Percentiles rank a stretch among this genome's conserved stretches.
Evolutionary conservation across 2,329 filamentous ascomycete species (phyloP).

Genomic region (Diaporthe ampelina): DNA sequence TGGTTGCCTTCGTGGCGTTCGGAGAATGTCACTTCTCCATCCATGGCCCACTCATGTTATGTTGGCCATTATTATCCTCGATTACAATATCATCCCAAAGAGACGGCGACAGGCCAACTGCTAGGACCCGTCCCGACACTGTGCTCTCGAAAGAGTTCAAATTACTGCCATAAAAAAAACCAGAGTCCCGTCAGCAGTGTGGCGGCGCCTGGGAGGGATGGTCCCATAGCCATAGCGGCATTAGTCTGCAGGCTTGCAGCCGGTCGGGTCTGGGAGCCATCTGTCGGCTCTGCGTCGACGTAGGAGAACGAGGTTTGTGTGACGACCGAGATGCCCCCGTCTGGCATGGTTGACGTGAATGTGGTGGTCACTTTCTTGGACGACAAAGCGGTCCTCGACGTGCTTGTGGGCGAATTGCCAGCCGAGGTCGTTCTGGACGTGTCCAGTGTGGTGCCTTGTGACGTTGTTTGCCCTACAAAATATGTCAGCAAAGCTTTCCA

Average conservation of each 20-base stretch:
- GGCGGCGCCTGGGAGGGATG: slow-evolving; percentile 9
- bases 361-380: slow-evolving; percentile 51
- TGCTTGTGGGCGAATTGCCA: slow-evolving; percentile 16
- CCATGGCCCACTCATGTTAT: not conserved
- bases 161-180: slow-evolving; percentile 6
- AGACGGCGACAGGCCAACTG: not conserved
- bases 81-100: not conserved
- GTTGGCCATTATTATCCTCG: not conserved
- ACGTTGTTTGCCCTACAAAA: slow-evolving; percentile 5
- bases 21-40: not conserved
- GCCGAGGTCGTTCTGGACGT: slow-evolving; percentile 34
- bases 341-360: slow-evolving; percentile 60
- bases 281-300: slow-evolving; percentile 53
- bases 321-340: slow-evolving; percentile 61
- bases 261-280: slow-evolving; percentile 50
- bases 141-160: not conserved
- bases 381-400: slow-evolving; percentile 50
- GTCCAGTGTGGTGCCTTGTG: slow-evolving; percentile 34
- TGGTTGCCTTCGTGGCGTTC: not conserved
- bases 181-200: slow-evolving; percentile 16
- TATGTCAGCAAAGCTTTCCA: not conserved
- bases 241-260: slow-evolving; percentile 52
- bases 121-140: not conserved
- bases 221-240: slow-evolving; percentile 40
- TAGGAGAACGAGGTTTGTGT: slow-evolving; percentile 65